phyloP scores from a whole-genome alignment of 2,329 filamentous ascomycete species.

The Xylaria sp. region DNA sequence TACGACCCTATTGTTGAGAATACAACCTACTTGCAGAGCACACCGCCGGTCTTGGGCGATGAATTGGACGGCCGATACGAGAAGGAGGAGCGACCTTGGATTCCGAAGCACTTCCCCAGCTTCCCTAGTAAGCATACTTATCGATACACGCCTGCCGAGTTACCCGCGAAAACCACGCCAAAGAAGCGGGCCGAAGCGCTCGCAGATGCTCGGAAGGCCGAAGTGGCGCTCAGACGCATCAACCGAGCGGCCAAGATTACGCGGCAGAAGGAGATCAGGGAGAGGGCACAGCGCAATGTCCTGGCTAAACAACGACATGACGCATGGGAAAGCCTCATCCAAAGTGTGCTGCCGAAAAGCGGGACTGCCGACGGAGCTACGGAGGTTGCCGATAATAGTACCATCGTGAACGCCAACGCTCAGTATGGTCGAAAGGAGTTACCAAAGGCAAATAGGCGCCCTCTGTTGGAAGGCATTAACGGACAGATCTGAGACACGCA shows the following conservation, averaged over 20 bases:
- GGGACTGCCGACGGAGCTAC: constrained; percentile 51
- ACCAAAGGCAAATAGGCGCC: constrained; percentile 59
- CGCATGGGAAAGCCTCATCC: constrained; percentile 72
- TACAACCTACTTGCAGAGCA: constrained; percentile 53
- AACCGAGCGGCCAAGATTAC: constrained; percentile 72
- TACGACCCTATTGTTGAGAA: constrained; percentile 54
- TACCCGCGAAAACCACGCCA: constrained; percentile 58
- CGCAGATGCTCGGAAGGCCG: constrained; percentile 69
- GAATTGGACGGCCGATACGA: constrained; percentile 70
- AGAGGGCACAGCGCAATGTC: constrained; percentile 63
- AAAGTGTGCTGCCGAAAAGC: constrained; percentile 60
- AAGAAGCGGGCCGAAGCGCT: constrained; percentile 70
- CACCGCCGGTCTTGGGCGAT: constrained; percentile 60
- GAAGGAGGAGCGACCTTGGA: constrained; percentile 66
- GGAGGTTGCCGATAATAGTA: constrained; percentile 71
- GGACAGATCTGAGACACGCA: constrained; percentile 20
- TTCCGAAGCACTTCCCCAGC: constrained; percentile 68
- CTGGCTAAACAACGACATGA: constrained; percentile 66
- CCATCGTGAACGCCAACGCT: constrained; percentile 71
- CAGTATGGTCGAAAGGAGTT: constrained; percentile 65
- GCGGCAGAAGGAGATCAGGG: constrained; percentile 72
- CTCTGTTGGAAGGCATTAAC: constrained; percentile 33
- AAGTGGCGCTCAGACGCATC: constrained; percentile 69
- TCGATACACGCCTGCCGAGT: constrained; percentile 64
- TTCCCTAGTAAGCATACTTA: constrained; percentile 75